A percentile compares a stretch with the other conserved stretches of the same genome.
Evolutionary conservation across 768 basidiomycete genomes (phyloP).

Genomic region (Xerocomellus intermedius): DNA sequence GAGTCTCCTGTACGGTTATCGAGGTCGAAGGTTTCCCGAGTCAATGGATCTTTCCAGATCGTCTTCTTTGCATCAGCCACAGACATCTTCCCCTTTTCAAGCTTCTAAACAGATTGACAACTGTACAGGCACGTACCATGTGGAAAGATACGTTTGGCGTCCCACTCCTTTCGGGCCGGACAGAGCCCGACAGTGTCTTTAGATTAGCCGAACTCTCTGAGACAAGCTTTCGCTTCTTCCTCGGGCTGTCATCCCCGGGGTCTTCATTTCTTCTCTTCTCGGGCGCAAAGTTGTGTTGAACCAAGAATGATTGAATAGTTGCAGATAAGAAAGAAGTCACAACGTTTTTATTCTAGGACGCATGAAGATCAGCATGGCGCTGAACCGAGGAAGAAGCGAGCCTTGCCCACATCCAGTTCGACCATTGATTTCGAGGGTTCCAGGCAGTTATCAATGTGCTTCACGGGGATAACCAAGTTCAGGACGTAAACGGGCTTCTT

Average conservation of each 20-base stretch:
- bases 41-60: constrained; percentile 63
- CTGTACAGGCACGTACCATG: constrained; percentile 20
- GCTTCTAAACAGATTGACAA: constrained; percentile 8
- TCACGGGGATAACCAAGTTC: constrained; percentile 64
- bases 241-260: constrained; percentile 34
- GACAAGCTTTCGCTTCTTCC: constrained; percentile 51
- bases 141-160: constrained; percentile 9
- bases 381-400: constrained; percentile 6
- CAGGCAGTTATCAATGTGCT: constrained; percentile 71
- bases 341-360: constrained; percentile 52
- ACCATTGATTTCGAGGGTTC: constrained; percentile 75
- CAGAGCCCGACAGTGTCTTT: constrained; percentile 1
- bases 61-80: constrained; percentile 32
- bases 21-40: constrained; percentile 56
- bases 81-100: constrained; percentile 12
- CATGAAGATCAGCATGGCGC: constrained; percentile 10
- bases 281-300: constrained; percentile 56
- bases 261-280: constrained; percentile 11
- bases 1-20: constrained; percentile 74
- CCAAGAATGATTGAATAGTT: constrained; percentile 61
- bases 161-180: constrained; percentile 9
- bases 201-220: constrained; percentile 14
- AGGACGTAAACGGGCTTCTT: constrained; percentile 83
- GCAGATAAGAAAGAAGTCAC: constrained; percentile 57
- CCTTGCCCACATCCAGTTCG: constrained; percentile 58